phyloP scores from a whole-genome alignment of 2,329 filamentous ascomycete species.

The Phialophora chinensis region DNA sequence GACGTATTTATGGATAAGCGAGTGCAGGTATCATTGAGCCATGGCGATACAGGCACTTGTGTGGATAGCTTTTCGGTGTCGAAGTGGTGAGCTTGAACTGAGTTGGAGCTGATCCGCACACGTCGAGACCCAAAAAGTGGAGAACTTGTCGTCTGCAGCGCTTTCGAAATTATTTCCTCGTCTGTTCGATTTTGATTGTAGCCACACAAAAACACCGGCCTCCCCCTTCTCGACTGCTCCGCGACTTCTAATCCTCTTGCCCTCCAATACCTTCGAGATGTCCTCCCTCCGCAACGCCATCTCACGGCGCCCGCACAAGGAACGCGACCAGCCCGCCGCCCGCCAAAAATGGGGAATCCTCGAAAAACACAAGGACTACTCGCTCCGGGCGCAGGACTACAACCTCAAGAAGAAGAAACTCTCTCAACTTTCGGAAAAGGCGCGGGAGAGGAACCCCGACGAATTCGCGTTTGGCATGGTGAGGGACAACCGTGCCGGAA shows the following conservation, averaged over 20 bases:
- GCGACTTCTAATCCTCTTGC: not conserved
- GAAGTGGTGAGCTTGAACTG: constrained; percentile 10
- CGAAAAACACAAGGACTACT: constrained; percentile 90
- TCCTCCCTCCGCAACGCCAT: constrained; percentile 68
- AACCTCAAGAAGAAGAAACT: constrained; percentile 66
- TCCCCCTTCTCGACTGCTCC: not conserved
- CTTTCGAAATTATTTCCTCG: not conserved
- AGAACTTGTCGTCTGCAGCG: not conserved
- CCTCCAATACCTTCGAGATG: constrained; percentile 48
- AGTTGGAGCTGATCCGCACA: constrained; percentile 6
- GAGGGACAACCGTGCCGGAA: constrained; percentile 51
- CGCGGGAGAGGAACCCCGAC: constrained; percentile 67
- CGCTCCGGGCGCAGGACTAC: constrained; percentile 68
- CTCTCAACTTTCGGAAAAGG: constrained; percentile 64
- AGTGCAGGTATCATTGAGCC: not conserved
- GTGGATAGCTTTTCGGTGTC: not conserved
- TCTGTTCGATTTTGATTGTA: constrained; percentile 2
- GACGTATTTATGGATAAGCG: not conserved
- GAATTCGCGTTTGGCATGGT: constrained; percentile 72
- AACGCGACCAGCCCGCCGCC: constrained; percentile 84
- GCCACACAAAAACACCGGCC: constrained; percentile 9
- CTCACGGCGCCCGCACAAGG: constrained; percentile 82
- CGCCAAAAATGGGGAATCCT: constrained; percentile 87
- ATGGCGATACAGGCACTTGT: not conserved
- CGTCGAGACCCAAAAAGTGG: constrained; percentile 12